These are phyloP conservation scores for Tagetes erecta DNA, from an alignment of 129 eudicot species.

Conservation along the genomic window DNA sequence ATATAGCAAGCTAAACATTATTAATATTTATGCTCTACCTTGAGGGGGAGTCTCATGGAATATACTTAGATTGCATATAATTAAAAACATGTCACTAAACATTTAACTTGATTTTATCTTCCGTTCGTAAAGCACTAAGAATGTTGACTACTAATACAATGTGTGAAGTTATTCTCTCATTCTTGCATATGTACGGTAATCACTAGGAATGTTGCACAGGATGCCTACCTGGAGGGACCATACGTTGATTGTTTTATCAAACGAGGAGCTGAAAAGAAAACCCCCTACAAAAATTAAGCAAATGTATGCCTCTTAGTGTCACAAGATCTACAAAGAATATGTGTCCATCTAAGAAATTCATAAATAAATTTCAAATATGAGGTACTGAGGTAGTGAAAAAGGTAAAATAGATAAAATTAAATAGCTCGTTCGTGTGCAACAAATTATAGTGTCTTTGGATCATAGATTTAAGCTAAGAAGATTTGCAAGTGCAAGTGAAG, in stretches of 20 bases:
- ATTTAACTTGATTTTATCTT: not conserved
- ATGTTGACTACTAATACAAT: not conserved
- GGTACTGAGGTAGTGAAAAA: not conserved
- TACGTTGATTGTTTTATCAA: constrained; percentile 69
- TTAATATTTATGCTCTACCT: not conserved
- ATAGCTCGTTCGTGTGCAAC: not conserved
- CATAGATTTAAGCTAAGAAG: not conserved
- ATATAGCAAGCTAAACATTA: not conserved
- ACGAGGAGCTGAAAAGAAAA: constrained; percentile 81
- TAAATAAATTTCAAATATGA: not conserved
- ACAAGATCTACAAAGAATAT: not conserved
- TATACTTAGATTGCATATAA: no score
- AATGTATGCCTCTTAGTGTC: constrained; percentile 9
- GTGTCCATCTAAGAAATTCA: not conserved
- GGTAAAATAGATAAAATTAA: not conserved
- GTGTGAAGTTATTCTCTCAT: not conserved
- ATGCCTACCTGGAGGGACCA: constrained; percentile 70
- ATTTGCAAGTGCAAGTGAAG: not conserved
- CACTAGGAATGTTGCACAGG: constrained; percentile 12
- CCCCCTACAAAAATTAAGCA: constrained; percentile 57
- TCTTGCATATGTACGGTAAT: not conserved
- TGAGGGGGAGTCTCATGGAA: no score
- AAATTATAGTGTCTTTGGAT: constrained; percentile 1
- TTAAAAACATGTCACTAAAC: not conserved
- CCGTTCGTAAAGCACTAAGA: not conserved